phyloP scores from a whole-genome alignment of 257 asterid genomes.

The Jaltomata sinuosa region DNA sequence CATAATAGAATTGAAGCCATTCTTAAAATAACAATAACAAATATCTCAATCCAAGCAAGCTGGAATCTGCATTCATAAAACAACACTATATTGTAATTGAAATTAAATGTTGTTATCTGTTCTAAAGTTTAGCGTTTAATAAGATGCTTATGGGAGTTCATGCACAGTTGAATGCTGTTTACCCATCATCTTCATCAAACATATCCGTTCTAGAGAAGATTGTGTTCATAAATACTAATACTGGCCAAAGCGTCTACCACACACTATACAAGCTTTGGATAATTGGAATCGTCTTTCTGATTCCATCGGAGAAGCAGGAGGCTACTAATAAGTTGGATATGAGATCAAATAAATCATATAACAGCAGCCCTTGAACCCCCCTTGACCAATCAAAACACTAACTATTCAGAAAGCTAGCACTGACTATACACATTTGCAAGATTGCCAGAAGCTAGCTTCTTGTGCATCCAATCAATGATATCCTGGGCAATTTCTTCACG shows the following conservation, averaged over 20 bases:
- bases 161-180: not conserved
- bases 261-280: not conserved
- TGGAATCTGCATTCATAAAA: not conserved
- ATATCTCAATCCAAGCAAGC: not conserved
- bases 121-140: not conserved
- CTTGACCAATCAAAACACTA: not conserved
- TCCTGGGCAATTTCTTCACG: constrained; percentile 88
- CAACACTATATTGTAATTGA: not conserved
- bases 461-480: constrained; percentile 92
- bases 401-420: constrained; percentile 5
- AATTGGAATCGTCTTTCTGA: not conserved
- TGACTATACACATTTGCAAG: constrained; percentile 8
- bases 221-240: not conserved
- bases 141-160: not conserved
- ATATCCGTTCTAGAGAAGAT: not conserved
- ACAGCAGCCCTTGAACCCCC: not conserved
- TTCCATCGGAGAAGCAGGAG: not conserved
- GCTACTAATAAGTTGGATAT: not conserved
- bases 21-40: not conserved
- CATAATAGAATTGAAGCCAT: not conserved
- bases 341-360: not conserved
- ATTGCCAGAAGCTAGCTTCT: constrained; percentile 21
- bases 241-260: not conserved
- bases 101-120: not conserved
- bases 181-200: not conserved